These are phyloP conservation scores for Brettanomyces nanus DNA, from an alignment of 805 yeast genomes.

Conservation along the genomic window DNA sequence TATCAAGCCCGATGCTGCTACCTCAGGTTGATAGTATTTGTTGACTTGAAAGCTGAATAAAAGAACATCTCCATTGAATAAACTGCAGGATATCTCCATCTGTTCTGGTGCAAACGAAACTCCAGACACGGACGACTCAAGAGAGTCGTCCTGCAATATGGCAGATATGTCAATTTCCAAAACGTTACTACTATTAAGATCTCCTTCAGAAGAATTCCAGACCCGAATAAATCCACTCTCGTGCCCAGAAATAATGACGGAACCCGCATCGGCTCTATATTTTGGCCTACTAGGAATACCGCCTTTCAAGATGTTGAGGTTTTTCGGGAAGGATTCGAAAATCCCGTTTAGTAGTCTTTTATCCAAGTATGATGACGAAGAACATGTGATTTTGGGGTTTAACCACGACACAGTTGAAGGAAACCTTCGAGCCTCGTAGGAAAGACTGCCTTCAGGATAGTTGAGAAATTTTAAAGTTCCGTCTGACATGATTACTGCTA, in stretches of 20 bases:
- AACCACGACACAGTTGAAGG: slow-evolving; percentile 80
- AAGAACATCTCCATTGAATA: slow-evolving; percentile 64
- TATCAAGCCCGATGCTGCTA: slow-evolving; percentile 12
- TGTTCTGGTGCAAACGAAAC: slow-evolving; percentile 73
- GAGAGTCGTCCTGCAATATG: slow-evolving; percentile 35
- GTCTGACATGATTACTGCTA: slow-evolving; percentile 49
- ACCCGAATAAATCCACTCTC: slow-evolving; percentile 75
- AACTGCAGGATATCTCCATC: slow-evolving; percentile 66
- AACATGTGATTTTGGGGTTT: slow-evolving; percentile 58
- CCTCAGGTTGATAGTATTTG: slow-evolving; percentile 31
- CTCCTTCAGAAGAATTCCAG: slow-evolving; percentile 78
- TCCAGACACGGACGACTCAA: slow-evolving; percentile 38
- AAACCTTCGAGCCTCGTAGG: slow-evolving; percentile 49
- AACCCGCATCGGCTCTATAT: slow-evolving; percentile 42
- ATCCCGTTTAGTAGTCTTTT: slow-evolving; percentile 22
- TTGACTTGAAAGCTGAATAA: slow-evolving; percentile 64
- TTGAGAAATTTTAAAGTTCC: slow-evolving; percentile 59
- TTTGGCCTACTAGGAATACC: slow-evolving; percentile 60
- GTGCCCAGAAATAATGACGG: slow-evolving; percentile 76
- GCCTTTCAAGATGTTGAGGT: slow-evolving; percentile 57
- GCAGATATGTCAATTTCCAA: slow-evolving; percentile 51
- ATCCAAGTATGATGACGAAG: slow-evolving; percentile 38
- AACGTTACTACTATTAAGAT: slow-evolving; percentile 48
- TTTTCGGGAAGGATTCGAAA: slow-evolving; percentile 22
- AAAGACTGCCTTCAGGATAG: slow-evolving; percentile 46